A percentile compares a stretch with the other conserved stretches of the same genome.
Evolutionary conservation across 306 rosid genomes (phyloP).

Genomic region (Casuarina glauca): DNA sequence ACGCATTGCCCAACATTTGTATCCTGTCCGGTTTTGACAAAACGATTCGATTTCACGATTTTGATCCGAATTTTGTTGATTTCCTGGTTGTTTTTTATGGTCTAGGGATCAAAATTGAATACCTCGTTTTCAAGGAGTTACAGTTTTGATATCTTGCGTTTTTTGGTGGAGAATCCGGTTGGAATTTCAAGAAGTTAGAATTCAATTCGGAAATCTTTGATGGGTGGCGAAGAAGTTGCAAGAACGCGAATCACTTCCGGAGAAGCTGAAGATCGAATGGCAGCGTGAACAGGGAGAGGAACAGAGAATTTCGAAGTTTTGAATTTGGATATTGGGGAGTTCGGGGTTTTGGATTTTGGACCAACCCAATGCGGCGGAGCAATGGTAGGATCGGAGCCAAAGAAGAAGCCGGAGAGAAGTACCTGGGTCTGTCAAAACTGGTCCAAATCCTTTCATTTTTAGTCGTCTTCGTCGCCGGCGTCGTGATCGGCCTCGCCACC

Average conservation of each 20-base stretch:
- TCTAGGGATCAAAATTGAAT: too few species aligned
- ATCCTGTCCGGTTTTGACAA: neutral
- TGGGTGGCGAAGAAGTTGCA: neutral
- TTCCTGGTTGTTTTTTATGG: neutral
- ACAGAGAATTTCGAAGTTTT: neutral
- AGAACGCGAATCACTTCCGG: neutral
- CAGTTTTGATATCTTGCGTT: too few species aligned
- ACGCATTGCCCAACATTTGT: neutral
- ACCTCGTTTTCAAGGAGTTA: too few species aligned
- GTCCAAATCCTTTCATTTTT: slow-evolving; percentile 53
- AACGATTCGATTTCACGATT: neutral
- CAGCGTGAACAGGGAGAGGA: neutral
- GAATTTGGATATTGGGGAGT: too few species aligned
- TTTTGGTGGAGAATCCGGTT: too few species aligned
- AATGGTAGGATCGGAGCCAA: slow-evolving; percentile 30
- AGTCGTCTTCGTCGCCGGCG: slow-evolving; percentile 76
- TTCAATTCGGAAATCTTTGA: neutral
- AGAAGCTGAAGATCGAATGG: neutral
- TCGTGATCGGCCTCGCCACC: slow-evolving; percentile 67
- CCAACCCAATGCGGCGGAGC: slow-evolving; percentile 35
- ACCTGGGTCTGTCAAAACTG: slow-evolving; percentile 56
- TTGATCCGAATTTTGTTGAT: neutral
- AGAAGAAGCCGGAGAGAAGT: slow-evolving; percentile 50
- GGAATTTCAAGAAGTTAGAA: neutral
- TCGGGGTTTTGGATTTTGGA: neutral